phyloP scores from a whole-genome alignment of 805 yeast genomes.

The Vanderwaltozyma yarrowii region DNA sequence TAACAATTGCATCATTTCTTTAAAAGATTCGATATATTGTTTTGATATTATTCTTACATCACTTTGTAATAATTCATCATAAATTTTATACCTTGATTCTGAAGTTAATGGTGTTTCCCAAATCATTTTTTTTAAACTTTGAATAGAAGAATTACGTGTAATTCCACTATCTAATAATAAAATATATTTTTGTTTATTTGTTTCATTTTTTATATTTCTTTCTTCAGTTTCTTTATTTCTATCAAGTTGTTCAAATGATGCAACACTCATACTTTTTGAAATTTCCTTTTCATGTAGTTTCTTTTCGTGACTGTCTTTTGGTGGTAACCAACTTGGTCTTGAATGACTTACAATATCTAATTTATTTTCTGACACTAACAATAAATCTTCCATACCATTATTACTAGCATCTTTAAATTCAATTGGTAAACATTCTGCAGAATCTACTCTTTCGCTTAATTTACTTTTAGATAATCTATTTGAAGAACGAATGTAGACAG shows the following conservation, averaged over 20 bases:
- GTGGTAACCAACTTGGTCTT: constrained; percentile 65
- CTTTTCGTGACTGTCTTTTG: constrained; percentile 43
- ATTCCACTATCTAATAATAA: constrained; percentile 24
- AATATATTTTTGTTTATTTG: constrained; percentile 22
- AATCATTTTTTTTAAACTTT: constrained; percentile 17
- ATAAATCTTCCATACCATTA: constrained; percentile 46
- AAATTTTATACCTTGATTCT: constrained; percentile 12
- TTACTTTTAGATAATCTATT: constrained; percentile 29
- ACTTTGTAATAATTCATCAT: constrained; percentile 15
- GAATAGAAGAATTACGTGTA: constrained; percentile 25
- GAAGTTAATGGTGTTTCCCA: constrained; percentile 20
- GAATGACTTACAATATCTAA: constrained; percentile 44
- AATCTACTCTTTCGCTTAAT: constrained; percentile 28
- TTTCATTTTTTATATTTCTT: constrained; percentile 18
- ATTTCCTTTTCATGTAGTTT: constrained; percentile 46
- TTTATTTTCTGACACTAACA: constrained; percentile 52
- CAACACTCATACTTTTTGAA: constrained; percentile 26
- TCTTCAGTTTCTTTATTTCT: constrained; percentile 23
- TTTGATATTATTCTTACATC: constrained; percentile 11
- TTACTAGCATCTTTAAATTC: constrained; percentile 30
- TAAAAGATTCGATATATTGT: constrained; percentile 29
- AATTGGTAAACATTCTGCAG: constrained; percentile 31
- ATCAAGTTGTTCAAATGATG: constrained; percentile 24
- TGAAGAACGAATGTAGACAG: constrained; percentile 33
- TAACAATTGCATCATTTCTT: constrained; percentile 27